A percentile compares a stretch with the other conserved stretches of the same genome.
Conservation (phyloP, 2,329 filamentous ascomycete genomes). For the Fusarium buxicola region DNA sequence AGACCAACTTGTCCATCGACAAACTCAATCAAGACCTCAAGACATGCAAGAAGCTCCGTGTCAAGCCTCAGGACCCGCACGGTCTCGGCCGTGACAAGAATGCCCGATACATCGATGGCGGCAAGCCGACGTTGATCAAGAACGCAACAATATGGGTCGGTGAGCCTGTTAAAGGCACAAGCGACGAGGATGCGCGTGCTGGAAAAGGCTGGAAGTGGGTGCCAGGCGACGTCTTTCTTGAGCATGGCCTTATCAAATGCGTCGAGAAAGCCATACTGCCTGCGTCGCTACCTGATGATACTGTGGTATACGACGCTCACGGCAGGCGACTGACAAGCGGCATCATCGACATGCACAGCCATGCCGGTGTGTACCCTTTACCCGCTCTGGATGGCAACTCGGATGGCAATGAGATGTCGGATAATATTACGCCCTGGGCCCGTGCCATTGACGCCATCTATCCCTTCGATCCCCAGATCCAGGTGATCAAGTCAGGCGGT, state of each 20-base stretch:
- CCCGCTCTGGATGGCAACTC: slow-evolving; percentile 64
- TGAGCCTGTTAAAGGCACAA: slow-evolving; percentile 65
- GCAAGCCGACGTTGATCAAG: slow-evolving; percentile 70
- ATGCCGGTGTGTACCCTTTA: slow-evolving; percentile 70
- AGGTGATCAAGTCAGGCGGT: slow-evolving; percentile 78
- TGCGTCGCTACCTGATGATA: slow-evolving; percentile 58
- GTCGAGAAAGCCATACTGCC: slow-evolving; percentile 60
- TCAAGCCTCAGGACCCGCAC: slow-evolving; percentile 66
- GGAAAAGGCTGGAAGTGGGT: slow-evolving; percentile 72
- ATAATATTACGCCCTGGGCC: slow-evolving; percentile 75
- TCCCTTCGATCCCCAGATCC: slow-evolving; percentile 71
- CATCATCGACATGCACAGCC: slow-evolving; percentile 79
- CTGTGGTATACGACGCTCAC: slow-evolving; percentile 66
- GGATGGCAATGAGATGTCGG: slow-evolving; percentile 73
- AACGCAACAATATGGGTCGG: slow-evolving; percentile 76
- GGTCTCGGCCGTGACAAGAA: slow-evolving; percentile 69
- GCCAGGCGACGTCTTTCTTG: slow-evolving; percentile 68
- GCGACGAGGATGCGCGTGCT: slow-evolving; percentile 63
- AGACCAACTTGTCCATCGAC: slow-evolving; percentile 60
- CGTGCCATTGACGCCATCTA: slow-evolving; percentile 74
- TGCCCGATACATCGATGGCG: slow-evolving; percentile 69
- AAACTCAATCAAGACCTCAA: slow-evolving; percentile 66
- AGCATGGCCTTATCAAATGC: slow-evolving; percentile 69
- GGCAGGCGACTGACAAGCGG: slow-evolving; percentile 73
- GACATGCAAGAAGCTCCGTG: slow-evolving; percentile 66